Evolutionary conservation across 75 land plant genomes (phyloP).

Genomic region (Chamaecyparis obtusa): DNA sequence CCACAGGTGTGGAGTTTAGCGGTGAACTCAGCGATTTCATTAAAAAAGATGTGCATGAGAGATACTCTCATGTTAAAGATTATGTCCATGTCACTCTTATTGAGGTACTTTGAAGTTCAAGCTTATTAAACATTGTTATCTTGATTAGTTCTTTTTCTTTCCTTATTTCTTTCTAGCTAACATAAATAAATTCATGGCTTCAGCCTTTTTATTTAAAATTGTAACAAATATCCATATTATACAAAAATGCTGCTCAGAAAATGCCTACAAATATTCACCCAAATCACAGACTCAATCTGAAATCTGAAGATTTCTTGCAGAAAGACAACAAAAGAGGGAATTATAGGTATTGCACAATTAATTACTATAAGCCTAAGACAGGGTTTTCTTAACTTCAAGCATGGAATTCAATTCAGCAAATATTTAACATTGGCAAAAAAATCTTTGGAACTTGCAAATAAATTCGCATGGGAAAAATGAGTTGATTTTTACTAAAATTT

Average conservation of each 20-base stretch:
- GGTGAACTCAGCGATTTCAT: conserved; percentile 99
- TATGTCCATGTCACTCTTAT: conserved; percentile 88
- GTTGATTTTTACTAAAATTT: too few relatives aligned
- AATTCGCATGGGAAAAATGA: too few relatives aligned
- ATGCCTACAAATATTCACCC: background rate
- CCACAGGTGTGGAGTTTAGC: conserved; percentile 99
- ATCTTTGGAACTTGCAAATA: too few relatives aligned
- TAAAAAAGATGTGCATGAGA: conserved; percentile 70
- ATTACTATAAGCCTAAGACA: background rate
- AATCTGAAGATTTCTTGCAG: background rate
- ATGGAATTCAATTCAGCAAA: too few relatives aligned
- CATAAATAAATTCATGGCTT: background rate
- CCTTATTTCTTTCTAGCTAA: background rate
- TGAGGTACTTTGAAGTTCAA: conserved; percentile 45
- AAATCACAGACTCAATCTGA: background rate
- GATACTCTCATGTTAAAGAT: conserved; percentile 88
- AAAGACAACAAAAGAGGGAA: background rate
- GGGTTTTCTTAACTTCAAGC: too few relatives aligned
- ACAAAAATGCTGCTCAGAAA: background rate
- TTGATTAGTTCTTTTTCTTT: background rate
- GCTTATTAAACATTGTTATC: background rate
- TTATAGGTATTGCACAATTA: background rate
- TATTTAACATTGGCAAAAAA: too few relatives aligned
- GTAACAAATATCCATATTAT: background rate
- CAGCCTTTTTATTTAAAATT: background rate